Conservation (phyloP, 345 rosid genomes). For the Linum tenue region DNA sequence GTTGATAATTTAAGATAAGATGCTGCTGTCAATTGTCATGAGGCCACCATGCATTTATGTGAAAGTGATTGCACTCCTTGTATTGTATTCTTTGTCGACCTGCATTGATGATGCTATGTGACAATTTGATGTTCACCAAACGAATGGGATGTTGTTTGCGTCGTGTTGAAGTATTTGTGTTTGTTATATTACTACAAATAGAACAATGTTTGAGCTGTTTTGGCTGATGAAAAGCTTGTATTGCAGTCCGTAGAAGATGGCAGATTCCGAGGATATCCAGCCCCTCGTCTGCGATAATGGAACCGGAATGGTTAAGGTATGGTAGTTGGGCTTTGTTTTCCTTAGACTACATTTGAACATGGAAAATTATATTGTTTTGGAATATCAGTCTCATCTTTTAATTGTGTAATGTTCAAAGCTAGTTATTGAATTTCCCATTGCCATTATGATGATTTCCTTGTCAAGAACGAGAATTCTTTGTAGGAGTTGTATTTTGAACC, state of each 20-base stretch:
- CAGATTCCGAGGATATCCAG: slow-evolving; percentile 6
- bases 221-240: background rate
- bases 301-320: slow-evolving; percentile 6
- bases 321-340: background rate
- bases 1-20: background rate
- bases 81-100: background rate
- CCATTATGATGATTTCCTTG: background rate
- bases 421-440: background rate
- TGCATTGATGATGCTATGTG: background rate
- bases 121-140: background rate
- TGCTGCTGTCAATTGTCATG: background rate
- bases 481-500: background rate
- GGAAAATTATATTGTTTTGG: background rate
- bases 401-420: background rate
- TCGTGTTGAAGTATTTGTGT: background rate
- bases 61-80: background rate
- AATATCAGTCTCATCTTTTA: background rate
- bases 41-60: background rate
- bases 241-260: background rate
- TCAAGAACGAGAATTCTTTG: background rate
- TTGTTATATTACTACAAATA: background rate
- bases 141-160: background rate
- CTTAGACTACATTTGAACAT: background rate
- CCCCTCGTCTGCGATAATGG: slow-evolving; percentile 7
- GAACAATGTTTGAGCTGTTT: background rate